A percentile compares a stretch with the other conserved stretches of the same genome.
Evolutionary conservation across 176 grass and related monocot species (phyloP).

Genomic region (Dactylis glomerata): DNA sequence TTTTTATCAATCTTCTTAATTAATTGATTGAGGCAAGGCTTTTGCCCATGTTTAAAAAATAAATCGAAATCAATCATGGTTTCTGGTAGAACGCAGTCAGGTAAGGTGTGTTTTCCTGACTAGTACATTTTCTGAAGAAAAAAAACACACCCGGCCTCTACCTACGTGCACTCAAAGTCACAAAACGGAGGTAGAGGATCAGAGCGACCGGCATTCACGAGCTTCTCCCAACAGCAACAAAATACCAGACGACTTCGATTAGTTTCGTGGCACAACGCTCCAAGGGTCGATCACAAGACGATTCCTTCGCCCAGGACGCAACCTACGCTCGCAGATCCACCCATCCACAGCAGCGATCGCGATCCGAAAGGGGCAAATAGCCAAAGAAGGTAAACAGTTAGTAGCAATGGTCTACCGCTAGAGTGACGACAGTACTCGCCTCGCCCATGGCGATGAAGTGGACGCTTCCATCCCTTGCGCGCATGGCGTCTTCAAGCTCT

Average conservation of each 20-base stretch:
- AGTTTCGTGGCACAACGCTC: constrained; percentile 30
- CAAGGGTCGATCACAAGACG: constrained; percentile 28
- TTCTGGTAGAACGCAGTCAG: no score
- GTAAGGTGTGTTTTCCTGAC: no score
- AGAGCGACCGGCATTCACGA: constrained; percentile 34
- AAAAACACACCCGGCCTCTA: no score
- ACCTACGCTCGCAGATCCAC: neutral
- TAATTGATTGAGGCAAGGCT: no score
- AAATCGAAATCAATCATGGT: no score
- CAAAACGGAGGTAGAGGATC: constrained; percentile 23
- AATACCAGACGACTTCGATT: constrained; percentile 2
- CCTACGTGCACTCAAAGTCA: no score
- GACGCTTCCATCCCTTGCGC: neutral
- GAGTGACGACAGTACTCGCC: no score
- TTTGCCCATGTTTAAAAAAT: no score
- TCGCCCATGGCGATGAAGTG: neutral
- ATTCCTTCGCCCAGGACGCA: neutral
- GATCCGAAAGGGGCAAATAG: no score
- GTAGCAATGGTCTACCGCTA: neutral
- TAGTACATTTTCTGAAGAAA: no score
- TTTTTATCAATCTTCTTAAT: no score
- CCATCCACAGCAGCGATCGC: neutral
- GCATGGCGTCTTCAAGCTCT: neutral
- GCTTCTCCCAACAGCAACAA: constrained; percentile 14
- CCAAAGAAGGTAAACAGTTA: neutral